Evolutionary conservation across 192 early-diverging fungal species (phyloP).

Genomic region (Coemansia pectinata): DNA sequence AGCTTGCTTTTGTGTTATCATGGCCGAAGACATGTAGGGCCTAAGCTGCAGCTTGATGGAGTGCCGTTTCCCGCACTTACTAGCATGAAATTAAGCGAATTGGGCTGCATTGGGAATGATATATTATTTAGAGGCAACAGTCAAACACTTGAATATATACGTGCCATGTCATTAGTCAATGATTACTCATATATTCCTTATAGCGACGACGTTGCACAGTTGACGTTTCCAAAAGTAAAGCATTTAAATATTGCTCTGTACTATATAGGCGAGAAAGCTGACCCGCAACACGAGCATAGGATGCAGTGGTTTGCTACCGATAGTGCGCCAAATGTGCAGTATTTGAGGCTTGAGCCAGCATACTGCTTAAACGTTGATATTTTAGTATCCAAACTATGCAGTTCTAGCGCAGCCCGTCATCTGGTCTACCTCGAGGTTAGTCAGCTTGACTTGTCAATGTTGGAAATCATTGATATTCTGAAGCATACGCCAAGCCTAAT

Average conservation of each 20-base stretch:
- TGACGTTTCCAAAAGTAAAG: background rate
- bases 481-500: background rate
- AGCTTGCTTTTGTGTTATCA: background rate
- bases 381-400: background rate
- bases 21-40: background rate
- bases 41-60: background rate
- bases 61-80: background rate
- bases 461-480: background rate
- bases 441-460: background rate
- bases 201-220: background rate
- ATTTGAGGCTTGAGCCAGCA: background rate
- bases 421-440: background rate
- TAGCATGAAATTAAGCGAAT: background rate
- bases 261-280: background rate
- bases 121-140: background rate
- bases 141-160: background rate
- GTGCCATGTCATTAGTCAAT: background rate
- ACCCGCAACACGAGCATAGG: background rate
- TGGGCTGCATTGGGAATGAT: background rate
- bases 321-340: background rate
- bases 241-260: background rate
- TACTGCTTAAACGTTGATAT: background rate
- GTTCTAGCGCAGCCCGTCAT: background rate
- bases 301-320: background rate
- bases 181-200: background rate